Evolutionary conservation across 2,329 filamentous ascomycete genomes (phyloP), one percentile per base, ranked within the genome.

Genomic region (Pseudogymnoascus sp.): DNA sequence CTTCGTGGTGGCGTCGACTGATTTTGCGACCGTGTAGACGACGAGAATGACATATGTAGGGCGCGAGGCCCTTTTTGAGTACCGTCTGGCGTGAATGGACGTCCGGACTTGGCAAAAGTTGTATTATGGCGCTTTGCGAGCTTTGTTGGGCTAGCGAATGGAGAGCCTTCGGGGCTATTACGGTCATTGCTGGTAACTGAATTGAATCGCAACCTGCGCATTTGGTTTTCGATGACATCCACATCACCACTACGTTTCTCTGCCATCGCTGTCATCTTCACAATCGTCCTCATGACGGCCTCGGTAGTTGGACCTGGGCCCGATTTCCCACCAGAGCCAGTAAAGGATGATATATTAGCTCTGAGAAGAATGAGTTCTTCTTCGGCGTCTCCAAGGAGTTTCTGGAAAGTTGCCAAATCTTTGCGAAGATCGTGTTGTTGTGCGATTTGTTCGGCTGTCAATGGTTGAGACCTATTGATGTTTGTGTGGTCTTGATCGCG

Each of bases 171-270:
- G 18, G 5, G 78, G 74, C 64, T 64, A 15, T 48, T 29, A 10
- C 58, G 35, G 33, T 31, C 58, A 55, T 33, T 55, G 37, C 66
- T 66, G 9, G 65, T 60, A 9, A 64, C 62, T 5, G 72, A 72
- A 35, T 67, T 64, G 7, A 90, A 74, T 5, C 82, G 81, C 21
- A 95, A 75, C 72, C 86, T 90, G 63, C 88, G 86, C 77, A 99
- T 85, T 72, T 96, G 90, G 58, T 87, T 84, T 75, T 97, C 94
- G 33, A 97, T 81, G 5, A 96, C 85, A 72, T 96, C 91, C 60
- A 99, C 86, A 69, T 97, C 93, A 63, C 88, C 90, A 71, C 89
- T 94, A 72, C 90, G 89, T 76, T 91, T 90, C 78, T 97, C 90
- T 0, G 89, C 89, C 87, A 97, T 93, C 64, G 80, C 83, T 35